Base-by-base conservation (phyloP, 345 rosid species). In the Durio zibethinus region DNA sequence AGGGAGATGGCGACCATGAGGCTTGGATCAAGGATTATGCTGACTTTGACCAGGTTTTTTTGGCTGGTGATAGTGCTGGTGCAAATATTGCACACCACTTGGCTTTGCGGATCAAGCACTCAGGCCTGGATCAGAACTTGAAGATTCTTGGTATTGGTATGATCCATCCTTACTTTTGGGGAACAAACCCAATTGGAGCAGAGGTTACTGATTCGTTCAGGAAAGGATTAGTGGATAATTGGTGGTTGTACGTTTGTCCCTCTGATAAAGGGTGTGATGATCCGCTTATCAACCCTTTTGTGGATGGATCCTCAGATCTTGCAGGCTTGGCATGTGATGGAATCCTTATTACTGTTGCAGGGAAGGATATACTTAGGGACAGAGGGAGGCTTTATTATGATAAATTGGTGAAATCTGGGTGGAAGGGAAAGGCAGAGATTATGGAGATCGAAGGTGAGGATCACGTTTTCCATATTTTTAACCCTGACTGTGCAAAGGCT, bases 81-180 rank as follows among this genome's bases (percentile, higher is more conserved):
- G 92, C 93, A 16, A 89, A 86, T 75, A 86, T 94, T 45, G 79
- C 90, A 0, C 97, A 92, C 79, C 92, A 92, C 81, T 75, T 94
- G 38, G 89, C 89, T 0, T 75, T 89, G 43, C 78, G 77, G 80
- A 36, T 80, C n/a, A 82, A 78, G 75, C 79, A 43, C 20, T 75
- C 85, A 2, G 69, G 82, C 0, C 67, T 31, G 57, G 77, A 70
- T 64, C 61, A 54, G 3, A 47, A 18, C 21, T 2, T 89, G 40
- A 82, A 86, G 62, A 50, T 94, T 79, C 65, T 60, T 27, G 97
- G 97, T n/a, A 82, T 94, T 20, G 87, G 79, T 7, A 84, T 94
- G 97, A 81, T 94, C 70, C 83, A 85, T 31, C 97, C 97, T 3
- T 92, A 90, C 50, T 92, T 93, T 69, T 90, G 92, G 93, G 91